Conservation (phyloP, 371 early-diverging fungal genomes). For the Mortierella sp. region DNA sequence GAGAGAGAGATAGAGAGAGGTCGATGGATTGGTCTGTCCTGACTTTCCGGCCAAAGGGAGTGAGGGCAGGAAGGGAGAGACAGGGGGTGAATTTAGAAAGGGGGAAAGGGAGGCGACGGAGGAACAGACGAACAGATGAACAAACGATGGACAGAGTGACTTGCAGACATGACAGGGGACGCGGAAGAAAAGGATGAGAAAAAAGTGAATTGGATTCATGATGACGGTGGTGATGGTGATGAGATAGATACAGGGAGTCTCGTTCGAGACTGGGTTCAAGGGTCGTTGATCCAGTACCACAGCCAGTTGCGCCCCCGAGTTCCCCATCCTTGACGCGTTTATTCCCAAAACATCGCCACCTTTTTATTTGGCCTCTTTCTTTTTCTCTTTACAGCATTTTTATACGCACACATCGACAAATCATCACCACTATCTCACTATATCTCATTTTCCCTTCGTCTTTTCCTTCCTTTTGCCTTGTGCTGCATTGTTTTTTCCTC, state of each 20-base stretch:
- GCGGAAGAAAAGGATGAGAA: not conserved
- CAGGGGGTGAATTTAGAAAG: not conserved
- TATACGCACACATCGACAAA: not conserved
- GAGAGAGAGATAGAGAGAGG: not conserved
- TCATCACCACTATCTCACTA: not conserved
- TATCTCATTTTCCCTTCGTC: not conserved
- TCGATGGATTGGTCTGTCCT: not conserved
- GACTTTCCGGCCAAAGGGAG: not conserved
- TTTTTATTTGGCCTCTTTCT: too few relatives aligned
- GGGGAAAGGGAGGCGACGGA: not conserved
- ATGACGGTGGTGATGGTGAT: too few relatives aligned
- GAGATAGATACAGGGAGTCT: too few relatives aligned
- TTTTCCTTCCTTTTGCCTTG: not conserved
- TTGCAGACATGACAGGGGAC: not conserved
- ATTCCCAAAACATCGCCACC: too few relatives aligned
- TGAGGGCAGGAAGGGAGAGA: conserved; percentile 1
- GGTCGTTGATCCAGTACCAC: too few relatives aligned
- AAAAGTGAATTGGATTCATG: not conserved
- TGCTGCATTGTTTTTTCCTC: not conserved
- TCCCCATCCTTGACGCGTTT: too few relatives aligned
- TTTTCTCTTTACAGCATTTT: too few relatives aligned
- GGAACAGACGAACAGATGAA: not conserved
- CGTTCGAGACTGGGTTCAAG: too few relatives aligned
- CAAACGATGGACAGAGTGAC: not conserved
- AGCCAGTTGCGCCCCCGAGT: too few relatives aligned